A percentile compares a stretch with the other conserved stretches of the same genome.
These are phyloP conservation scores for Ceratocystis albifundus DNA, from an alignment of 2,329 filamentous ascomycete genomes.

Conservation along the genomic window DNA sequence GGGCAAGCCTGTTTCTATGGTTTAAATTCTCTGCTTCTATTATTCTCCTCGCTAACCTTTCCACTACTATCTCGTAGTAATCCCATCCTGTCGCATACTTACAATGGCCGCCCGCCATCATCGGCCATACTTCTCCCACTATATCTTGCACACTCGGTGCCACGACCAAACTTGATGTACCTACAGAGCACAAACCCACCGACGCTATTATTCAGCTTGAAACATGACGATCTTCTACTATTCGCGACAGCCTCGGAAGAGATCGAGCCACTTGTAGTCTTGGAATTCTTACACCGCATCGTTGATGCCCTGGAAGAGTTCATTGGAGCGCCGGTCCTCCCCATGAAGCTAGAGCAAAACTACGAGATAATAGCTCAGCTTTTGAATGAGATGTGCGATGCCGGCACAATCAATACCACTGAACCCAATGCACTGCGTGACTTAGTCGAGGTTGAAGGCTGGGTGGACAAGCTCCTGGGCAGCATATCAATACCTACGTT, in stretches of 20 bases:
- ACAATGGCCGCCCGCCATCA: constrained; percentile 68
- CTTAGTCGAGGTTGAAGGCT: constrained; percentile 79
- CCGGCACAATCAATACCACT: constrained; percentile 75
- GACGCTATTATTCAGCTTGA: constrained; percentile 75
- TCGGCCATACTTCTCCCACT: constrained; percentile 67
- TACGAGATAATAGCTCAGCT: constrained; percentile 93
- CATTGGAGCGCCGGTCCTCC: constrained; percentile 72
- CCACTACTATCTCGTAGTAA: constrained; percentile 42
- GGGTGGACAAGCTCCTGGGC: constrained; percentile 78
- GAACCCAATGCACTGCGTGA: constrained; percentile 89
- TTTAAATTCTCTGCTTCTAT: neutral
- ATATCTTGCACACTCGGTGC: constrained; percentile 70
- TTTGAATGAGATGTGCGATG: constrained; percentile 92
- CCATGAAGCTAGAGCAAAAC: constrained; percentile 73
- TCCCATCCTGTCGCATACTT: constrained; percentile 78
- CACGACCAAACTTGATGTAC: constrained; percentile 78
- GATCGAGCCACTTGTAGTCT: constrained; percentile 74
- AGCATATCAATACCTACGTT: constrained; percentile 75
- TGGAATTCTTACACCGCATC: constrained; percentile 89
- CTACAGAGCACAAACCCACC: constrained; percentile 71
- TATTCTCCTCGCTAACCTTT: neutral
- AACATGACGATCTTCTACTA: constrained; percentile 79
- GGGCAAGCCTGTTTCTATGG: neutral
- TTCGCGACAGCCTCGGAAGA: constrained; percentile 76
- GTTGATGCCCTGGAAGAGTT: constrained; percentile 92